A percentile compares a stretch with the other conserved stretches of the same genome.
These are phyloP conservation scores for Hanseniaspora vineae DNA, from an alignment of 805 yeast species.

Conservation along the genomic window DNA sequence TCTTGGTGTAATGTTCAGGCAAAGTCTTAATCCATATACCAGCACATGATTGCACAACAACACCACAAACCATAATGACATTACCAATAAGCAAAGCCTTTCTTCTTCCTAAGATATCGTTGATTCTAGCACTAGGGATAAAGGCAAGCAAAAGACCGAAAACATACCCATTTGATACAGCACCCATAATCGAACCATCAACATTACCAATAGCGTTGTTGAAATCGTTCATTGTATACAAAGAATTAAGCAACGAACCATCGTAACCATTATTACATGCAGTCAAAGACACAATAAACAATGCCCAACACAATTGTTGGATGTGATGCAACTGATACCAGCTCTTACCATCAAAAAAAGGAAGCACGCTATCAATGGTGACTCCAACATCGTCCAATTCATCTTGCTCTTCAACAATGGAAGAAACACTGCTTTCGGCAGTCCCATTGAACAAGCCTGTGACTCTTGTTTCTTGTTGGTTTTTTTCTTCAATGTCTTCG, in stretches of 20 bases:
- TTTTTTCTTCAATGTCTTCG: too few relatives aligned
- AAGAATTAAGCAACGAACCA: conserved; percentile 37
- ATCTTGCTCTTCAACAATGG: too few relatives aligned
- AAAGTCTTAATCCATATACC: conserved; percentile 17
- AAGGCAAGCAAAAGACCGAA: conserved; percentile 29
- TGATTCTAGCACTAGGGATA: conserved; percentile 16
- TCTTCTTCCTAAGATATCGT: conserved; percentile 33
- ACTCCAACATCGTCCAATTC: neutral
- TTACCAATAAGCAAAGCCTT: conserved; percentile 15
- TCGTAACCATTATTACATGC: conserved; percentile 38
- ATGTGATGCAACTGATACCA: conserved; percentile 30
- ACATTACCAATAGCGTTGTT: conserved; percentile 27
- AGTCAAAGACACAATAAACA: conserved; percentile 31
- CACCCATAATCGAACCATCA: conserved; percentile 29
- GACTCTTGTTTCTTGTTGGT: too few relatives aligned
- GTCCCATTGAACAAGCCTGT: too few relatives aligned
- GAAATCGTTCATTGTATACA: conserved; percentile 35
- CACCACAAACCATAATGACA: conserved; percentile 12
- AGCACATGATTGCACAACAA: conserved; percentile 7
- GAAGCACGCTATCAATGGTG: conserved; percentile 9
- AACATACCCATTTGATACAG: conserved; percentile 28
- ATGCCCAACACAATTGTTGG: conserved; percentile 23
- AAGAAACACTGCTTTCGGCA: too few relatives aligned
- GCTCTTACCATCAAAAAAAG: conserved; percentile 13
- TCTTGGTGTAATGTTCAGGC: conserved; percentile 26